Evolutionary conservation across 169 alveolate species (phyloP).

Genomic region (Haemoproteus tartakovskyi): DNA sequence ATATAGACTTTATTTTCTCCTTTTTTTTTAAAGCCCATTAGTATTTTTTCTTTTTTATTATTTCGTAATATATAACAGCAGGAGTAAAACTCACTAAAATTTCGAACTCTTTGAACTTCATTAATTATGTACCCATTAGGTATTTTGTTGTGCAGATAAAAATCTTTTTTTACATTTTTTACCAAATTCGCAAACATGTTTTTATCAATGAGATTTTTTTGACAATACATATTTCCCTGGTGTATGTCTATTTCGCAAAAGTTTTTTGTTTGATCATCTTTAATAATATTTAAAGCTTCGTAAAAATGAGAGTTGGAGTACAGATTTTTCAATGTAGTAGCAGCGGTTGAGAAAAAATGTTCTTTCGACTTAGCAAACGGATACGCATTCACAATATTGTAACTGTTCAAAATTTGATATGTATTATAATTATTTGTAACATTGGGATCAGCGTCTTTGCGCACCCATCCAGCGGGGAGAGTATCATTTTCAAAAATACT

Average conservation of each 20-base stretch:
- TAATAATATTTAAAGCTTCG: slow-evolving; percentile 15
- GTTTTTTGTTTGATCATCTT: slow-evolving; percentile 1
- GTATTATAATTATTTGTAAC: neutral
- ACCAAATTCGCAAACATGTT: slow-evolving; percentile 12
- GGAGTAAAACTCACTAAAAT: slow-evolving; percentile 49
- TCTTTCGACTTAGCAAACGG: neutral
- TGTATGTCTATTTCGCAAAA: slow-evolving; percentile 23
- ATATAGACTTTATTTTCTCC: slow-evolving; percentile 63
- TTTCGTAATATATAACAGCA: slow-evolving; percentile 59
- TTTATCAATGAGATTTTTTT: slow-evolving; percentile 56
- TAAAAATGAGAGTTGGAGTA: slow-evolving; percentile 3
- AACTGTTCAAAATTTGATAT: neutral
- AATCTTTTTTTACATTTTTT: slow-evolving; percentile 26
- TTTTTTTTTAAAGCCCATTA: slow-evolving; percentile 60
- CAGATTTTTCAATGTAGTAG: neutral
- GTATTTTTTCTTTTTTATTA: slow-evolving; percentile 40
- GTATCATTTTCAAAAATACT: slow-evolving; percentile 31
- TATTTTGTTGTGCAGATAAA: slow-evolving; percentile 15
- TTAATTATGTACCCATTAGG: slow-evolving; percentile 50
- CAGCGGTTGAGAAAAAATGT: too few relatives aligned
- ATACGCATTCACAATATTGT: neutral
- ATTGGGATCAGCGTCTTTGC: neutral
- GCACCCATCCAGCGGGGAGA: slow-evolving; percentile 28
- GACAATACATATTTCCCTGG: slow-evolving; percentile 38
- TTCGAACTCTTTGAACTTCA: slow-evolving; percentile 39